A percentile compares a stretch with the other conserved stretches of the same genome.
Evolutionary conservation across 805 yeast species (phyloP).

Genomic region (Candida peoriensis): DNA sequence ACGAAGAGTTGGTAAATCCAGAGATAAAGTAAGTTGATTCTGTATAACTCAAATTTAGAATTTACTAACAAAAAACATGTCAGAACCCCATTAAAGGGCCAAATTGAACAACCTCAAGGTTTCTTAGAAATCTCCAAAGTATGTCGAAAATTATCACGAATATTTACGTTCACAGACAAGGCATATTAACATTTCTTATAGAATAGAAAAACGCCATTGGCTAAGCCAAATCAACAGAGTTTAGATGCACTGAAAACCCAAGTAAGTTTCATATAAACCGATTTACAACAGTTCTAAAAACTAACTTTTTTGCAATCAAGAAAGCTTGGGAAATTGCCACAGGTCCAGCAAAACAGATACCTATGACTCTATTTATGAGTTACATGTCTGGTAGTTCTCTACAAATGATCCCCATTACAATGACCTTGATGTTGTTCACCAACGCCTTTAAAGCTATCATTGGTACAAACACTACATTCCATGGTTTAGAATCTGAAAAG

Average conservation of each 20-base stretch:
- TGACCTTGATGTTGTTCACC: slow-evolving; percentile 79
- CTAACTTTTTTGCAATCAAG: slow-evolving; percentile 23
- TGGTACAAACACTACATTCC: slow-evolving; percentile 51
- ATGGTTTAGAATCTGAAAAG: slow-evolving; percentile 35
- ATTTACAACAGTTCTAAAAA: not conserved
- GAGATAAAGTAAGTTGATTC: too few species aligned
- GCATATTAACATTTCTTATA: not conserved
- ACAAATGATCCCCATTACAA: slow-evolving; percentile 86
- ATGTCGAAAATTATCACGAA: not conserved
- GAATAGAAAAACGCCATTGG: not conserved
- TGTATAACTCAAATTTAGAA: too few species aligned
- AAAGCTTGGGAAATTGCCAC: slow-evolving; percentile 86
- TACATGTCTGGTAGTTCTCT: slow-evolving; percentile 90
- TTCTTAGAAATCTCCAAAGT: slow-evolving; percentile 3
- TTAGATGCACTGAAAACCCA: slow-evolving; percentile 1
- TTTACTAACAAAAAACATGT: too few species aligned
- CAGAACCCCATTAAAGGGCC: too few species aligned
- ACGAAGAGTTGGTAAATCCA: too few species aligned
- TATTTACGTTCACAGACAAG: not conserved
- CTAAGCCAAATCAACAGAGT: not conserved
- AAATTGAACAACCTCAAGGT: slow-evolving; percentile 9
- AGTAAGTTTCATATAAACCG: not conserved
- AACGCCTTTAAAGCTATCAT: slow-evolving; percentile 73
- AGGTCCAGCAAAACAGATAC: slow-evolving; percentile 79
- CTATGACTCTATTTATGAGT: slow-evolving; percentile 86